A percentile compares a stretch with the other conserved stretches of the same genome.
Evolutionary conservation across 441 rosid species (phyloP).

Genomic region (Theobroma grandiflorum): DNA sequence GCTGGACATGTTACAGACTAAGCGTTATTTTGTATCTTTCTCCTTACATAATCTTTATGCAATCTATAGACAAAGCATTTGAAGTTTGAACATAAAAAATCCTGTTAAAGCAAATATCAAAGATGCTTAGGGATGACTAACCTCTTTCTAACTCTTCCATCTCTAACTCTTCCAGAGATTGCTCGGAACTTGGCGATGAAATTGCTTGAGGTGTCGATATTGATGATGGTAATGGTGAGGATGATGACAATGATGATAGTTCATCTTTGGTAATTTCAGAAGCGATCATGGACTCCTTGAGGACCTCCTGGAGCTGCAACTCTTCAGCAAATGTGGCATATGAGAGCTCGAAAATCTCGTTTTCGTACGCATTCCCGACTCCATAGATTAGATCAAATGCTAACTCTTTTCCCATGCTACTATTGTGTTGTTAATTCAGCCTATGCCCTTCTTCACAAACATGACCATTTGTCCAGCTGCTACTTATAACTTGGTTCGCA

Average conservation of each 20-base stretch:
- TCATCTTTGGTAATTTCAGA: neutral
- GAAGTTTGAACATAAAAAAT: neutral
- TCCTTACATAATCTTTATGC: neutral
- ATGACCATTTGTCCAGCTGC: neutral
- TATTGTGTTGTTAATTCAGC: neutral
- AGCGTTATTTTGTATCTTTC: neutral
- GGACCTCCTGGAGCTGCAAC: slow-evolving; percentile 22
- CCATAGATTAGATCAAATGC: neutral
- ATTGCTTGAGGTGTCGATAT: neutral
- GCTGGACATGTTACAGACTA: neutral
- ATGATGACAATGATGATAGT: neutral
- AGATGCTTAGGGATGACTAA: neutral
- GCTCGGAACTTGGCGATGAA: neutral
- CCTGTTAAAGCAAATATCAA: neutral
- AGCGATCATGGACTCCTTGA: slow-evolving; percentile 10
- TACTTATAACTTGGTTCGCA: neutral
- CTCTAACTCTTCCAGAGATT: neutral
- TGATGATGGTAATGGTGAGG: neutral
- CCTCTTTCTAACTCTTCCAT: neutral
- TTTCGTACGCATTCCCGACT: neutral
- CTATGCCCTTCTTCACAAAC: neutral
- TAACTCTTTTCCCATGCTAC: slow-evolving; percentile 3
- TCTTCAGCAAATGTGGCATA: slow-evolving; percentile 18
- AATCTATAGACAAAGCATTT: neutral
- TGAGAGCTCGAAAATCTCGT: neutral